Percentiles rank a stretch among this genome's conserved stretches.
Conservation (phyloP, 108 stramenopile genomes). For the Mediolabrus comicus region DNA sequence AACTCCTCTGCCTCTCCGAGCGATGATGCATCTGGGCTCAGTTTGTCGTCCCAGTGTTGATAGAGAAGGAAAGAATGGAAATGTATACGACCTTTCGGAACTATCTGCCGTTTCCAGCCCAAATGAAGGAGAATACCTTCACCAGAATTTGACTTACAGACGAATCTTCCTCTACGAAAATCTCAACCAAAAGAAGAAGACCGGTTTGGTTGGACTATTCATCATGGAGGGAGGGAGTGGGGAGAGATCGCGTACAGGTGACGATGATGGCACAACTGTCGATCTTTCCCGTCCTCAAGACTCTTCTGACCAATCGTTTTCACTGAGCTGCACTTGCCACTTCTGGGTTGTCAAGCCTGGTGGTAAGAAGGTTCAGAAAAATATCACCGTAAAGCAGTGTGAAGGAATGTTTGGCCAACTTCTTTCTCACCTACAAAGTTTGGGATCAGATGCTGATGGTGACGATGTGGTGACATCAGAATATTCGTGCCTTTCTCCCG, state of each 20-base stretch:
- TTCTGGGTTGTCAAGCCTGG: slow-evolving; percentile 86
- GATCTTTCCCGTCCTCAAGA: slow-evolving; percentile 54
- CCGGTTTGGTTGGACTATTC: slow-evolving; percentile 76
- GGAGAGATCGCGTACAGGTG: slow-evolving; percentile 5
- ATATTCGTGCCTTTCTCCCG: slow-evolving; percentile 60
- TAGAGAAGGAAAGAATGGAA: slow-evolving; percentile 42
- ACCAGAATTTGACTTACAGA: slow-evolving; percentile 59
- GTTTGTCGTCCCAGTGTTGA: slow-evolving; percentile 55
- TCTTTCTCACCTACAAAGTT: slow-evolving; percentile 57
- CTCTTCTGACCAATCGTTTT: slow-evolving; percentile 37
- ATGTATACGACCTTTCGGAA: slow-evolving; percentile 60
- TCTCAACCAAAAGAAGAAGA: slow-evolving; percentile 62
- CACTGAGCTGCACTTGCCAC: slow-evolving; percentile 58
- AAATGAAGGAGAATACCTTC: slow-evolving; percentile 65
- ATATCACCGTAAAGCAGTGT: slow-evolving; percentile 65
- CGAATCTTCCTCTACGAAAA: slow-evolving; percentile 83
- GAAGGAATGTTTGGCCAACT: slow-evolving; percentile 67
- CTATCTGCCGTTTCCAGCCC: slow-evolving; percentile 59
- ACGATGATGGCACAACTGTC: slow-evolving; percentile 8
- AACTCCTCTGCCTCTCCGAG: slow-evolving; percentile 76
- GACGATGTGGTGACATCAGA: slow-evolving; percentile 56
- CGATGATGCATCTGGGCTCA: slow-evolving; percentile 84
- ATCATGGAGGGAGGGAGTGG: slow-evolving; percentile 61
- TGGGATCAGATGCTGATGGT: slow-evolving; percentile 43
- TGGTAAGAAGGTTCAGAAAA: slow-evolving; percentile 50